Percentiles rank a stretch among this genome's conserved stretches.
phyloP scores from a whole-genome alignment of 768 basidiomycete species.

The Exidia glandulosa region DNA sequence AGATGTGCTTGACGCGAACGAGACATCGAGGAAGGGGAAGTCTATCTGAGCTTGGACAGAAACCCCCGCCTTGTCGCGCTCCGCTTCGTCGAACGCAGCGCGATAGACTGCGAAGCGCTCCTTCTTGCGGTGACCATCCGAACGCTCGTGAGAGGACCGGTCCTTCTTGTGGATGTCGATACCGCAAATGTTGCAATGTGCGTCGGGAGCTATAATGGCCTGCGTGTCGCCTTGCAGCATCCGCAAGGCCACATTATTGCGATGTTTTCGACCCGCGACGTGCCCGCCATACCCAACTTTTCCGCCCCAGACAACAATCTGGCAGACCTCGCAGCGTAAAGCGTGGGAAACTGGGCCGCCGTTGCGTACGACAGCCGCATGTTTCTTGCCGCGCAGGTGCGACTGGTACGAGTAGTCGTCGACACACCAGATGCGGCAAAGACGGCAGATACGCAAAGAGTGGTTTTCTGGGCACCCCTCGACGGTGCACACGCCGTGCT shows the following conservation, averaged over 20 bases:
- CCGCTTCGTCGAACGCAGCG: slow-evolving; percentile 37
- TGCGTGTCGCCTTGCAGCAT: not conserved
- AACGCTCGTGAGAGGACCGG: not conserved
- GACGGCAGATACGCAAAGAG: not conserved
- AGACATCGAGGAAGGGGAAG: not conserved
- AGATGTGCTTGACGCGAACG: not conserved
- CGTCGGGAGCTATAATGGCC: not conserved
- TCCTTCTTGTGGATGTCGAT: not conserved
- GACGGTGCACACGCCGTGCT: not conserved
- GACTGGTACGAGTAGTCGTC: not conserved
- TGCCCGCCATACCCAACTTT: not conserved
- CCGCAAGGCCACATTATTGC: not conserved
- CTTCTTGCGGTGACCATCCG: slow-evolving; percentile 23
- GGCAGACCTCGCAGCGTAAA: not conserved
- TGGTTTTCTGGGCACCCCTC: not conserved
- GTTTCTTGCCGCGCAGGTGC: not conserved
- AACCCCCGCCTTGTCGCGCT: slow-evolving; percentile 44
- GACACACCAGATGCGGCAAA: not conserved
- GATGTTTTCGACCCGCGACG: not conserved
- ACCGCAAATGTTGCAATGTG: slow-evolving; percentile 1
- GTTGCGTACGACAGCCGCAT: not conserved
- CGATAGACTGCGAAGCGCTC: slow-evolving; percentile 30
- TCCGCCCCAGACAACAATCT: not conserved
- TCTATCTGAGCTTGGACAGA: slow-evolving; percentile 13
- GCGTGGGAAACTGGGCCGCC: not conserved